Conservation (phyloP, 2,329 filamentous ascomycete genomes). For the Cladosporium austrohemisphaericum region DNA sequence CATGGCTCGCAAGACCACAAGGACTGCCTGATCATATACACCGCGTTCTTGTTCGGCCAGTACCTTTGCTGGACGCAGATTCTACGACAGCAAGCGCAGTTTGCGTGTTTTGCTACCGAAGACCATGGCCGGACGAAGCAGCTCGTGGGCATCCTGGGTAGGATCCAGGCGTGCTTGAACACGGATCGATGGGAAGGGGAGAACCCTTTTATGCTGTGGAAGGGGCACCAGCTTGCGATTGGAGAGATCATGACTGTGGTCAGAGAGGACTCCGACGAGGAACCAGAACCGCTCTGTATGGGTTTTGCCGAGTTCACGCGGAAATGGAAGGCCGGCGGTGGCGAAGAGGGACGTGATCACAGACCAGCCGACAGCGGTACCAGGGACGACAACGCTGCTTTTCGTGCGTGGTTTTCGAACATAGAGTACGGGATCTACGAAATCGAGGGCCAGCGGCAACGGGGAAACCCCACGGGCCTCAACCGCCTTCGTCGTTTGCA, state of each 20-base stretch:
- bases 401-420: neutral
- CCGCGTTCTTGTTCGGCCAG: constrained; percentile 5
- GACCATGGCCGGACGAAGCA: neutral
- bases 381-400: neutral
- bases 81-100: neutral
- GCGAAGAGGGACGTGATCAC: too few species aligned
- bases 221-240: constrained; percentile 4
- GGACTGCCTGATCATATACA: constrained; percentile 9
- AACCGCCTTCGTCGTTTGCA: constrained; percentile 9
- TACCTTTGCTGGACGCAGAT: constrained; percentile 8
- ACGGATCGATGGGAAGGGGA: neutral
- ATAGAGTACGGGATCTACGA: constrained; percentile 1
- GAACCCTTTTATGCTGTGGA: constrained; percentile 5
- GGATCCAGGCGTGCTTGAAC: neutral
- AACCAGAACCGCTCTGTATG: constrained; percentile 1
- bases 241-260: constrained; percentile 3
- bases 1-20: neutral
- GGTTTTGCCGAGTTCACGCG: constrained; percentile 5
- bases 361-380: too few species aligned
- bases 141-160: neutral
- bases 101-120: constrained; percentile 4
- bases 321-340: constrained; percentile 1
- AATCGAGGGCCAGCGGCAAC: neutral
- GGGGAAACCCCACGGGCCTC: neutral
- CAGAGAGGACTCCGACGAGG: neutral